phyloP scores from a whole-genome alignment of 1,139 yeast genomes.

The Waltiozyma sp. region DNA sequence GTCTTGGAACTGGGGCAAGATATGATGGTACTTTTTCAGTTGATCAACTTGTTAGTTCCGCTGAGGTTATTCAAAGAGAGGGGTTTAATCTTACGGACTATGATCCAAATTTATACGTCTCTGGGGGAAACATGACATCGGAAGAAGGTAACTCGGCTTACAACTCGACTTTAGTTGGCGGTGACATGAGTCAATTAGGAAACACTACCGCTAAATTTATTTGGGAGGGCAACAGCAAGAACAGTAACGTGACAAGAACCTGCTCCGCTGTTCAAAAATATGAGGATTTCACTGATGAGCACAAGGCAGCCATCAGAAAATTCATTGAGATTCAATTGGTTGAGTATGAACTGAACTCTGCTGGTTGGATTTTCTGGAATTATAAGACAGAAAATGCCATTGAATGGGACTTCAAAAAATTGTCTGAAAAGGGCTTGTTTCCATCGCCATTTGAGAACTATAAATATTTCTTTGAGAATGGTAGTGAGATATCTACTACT shows the following conservation, averaged over 20 bases:
- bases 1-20: slow-evolving; percentile 82
- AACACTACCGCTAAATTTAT: neutral
- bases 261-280: slow-evolving; percentile 26
- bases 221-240: neutral
- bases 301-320: slow-evolving; percentile 29
- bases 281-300: slow-evolving; percentile 23
- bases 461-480: slow-evolving; percentile 20
- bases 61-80: neutral
- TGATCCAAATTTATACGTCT: neutral
- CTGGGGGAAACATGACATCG: too few relatives aligned
- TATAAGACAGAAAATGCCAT: slow-evolving; percentile 51
- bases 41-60: slow-evolving; percentile 3
- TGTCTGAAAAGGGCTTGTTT: slow-evolving; percentile 38
- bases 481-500: slow-evolving; percentile 8
- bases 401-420: slow-evolving; percentile 52
- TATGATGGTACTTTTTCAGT: slow-evolving; percentile 47
- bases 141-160: neutral
- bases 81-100: neutral
- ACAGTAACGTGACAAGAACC: slow-evolving; percentile 5
- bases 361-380: slow-evolving; percentile 64
- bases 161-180: neutral
- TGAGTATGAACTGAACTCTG: slow-evolving; percentile 28
- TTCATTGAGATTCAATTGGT: slow-evolving; percentile 41
- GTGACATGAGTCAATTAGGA: too few relatives aligned
- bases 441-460: slow-evolving; percentile 46